Evolutionary conservation across 192 early-diverging fungal genomes (phyloP).

Genomic region (Entophlyctis luteolus): DNA sequence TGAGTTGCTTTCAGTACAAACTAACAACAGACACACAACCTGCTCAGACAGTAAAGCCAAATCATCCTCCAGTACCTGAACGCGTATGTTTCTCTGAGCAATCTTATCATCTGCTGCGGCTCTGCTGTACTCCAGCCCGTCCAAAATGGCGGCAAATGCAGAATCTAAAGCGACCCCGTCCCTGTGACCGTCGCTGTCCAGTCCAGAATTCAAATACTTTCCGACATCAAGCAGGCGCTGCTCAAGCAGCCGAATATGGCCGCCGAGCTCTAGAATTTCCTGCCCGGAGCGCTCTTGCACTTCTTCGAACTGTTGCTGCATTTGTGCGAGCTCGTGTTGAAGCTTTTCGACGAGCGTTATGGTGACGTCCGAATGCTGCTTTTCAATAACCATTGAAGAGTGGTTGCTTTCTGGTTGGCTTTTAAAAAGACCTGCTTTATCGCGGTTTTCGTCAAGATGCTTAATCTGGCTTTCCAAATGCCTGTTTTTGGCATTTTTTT

Average conservation of each 20-base stretch:
- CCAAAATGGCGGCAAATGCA: not conserved
- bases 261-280: not conserved
- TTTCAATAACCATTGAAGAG: not conserved
- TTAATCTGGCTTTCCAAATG: not conserved
- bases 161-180: not conserved
- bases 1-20: not conserved
- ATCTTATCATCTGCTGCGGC: not conserved
- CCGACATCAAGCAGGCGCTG: conserved; percentile 2
- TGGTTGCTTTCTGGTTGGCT: not conserved
- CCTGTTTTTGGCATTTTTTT: no score
- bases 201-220: not conserved
- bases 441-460: not conserved
- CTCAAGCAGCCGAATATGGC: not conserved
- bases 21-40: not conserved
- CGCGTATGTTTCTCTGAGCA: not conserved
- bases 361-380: no score
- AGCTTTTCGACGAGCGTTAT: no score
- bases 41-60: not conserved
- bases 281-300: not conserved
- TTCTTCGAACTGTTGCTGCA: not conserved
- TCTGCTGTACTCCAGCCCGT: not conserved
- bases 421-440: not conserved
- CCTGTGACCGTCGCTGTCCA: not conserved
- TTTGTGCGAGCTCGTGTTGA: not conserved
- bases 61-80: not conserved